A percentile compares a stretch with the other conserved stretches of the same genome.
Evolutionary conservation across 148 eudicot genomes (phyloP).

Genomic region (Oxyria digyna): DNA sequence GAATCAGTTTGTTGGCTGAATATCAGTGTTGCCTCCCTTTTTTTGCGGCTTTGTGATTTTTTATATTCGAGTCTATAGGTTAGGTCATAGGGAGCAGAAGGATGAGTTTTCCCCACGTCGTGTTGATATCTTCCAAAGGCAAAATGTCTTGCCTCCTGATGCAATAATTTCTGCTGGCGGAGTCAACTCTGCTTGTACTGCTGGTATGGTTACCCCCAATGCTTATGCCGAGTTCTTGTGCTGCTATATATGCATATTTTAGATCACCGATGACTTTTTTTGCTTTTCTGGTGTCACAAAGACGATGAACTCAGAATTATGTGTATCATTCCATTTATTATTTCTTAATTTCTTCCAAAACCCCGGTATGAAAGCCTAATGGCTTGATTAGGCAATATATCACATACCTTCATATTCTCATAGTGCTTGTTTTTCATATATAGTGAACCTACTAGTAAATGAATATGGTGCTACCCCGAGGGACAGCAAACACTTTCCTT

Average conservation of each 20-base stretch:
- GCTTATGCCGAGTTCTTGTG: neutral
- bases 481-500: neutral
- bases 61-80: constrained; percentile 25
- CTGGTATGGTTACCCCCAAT: constrained; percentile 37
- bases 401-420: neutral
- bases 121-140: constrained; percentile 72
- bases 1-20: neutral
- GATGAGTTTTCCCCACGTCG: constrained; percentile 87
- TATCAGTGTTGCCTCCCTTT: neutral
- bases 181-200: constrained; percentile 80
- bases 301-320: neutral
- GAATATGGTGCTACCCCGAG: neutral
- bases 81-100: constrained; percentile 96
- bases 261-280: neutral
- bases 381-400: neutral
- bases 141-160: constrained; percentile 77
- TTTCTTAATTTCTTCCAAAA: neutral
- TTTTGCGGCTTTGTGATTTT: neutral
- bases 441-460: neutral
- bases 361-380: neutral
- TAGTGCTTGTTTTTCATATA: neutral
- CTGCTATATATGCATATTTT: neutral
- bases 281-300: neutral
- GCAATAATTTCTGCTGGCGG: constrained; percentile 88
- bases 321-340: neutral